Base-by-base conservation (phyloP, 2,329 filamentous ascomycete species). In the Metarhizium guizhouense region DNA sequence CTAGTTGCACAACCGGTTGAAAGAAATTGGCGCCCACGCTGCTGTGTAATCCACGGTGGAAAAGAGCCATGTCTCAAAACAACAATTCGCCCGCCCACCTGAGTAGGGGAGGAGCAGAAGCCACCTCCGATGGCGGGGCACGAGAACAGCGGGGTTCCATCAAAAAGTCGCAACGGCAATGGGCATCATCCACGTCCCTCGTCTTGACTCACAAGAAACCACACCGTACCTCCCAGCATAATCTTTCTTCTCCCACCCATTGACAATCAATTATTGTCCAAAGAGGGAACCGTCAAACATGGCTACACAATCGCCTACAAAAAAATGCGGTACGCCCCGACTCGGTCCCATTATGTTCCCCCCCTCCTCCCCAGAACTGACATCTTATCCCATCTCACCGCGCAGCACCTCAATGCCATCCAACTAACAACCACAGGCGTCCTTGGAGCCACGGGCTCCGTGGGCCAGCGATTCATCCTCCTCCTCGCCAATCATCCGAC, bases 381-480 rank as follows among this genome's bases (percentile, higher is more conserved):
- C 10, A 5, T 49, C 54, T 48, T 47, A 40, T 34, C 10, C 32
- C 53, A 42, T 18, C 49, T 38, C 54, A 50, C 18, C 51, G 54
- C 7, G 32, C 30, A 52, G 13, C 14, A 40, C 14, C 38, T 16
- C 7, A 40, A 13, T 16, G 38, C 38, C 10, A 13, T 40, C 38
- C 25, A 47, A 49, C 30, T 42, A 45, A 45, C 42, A 45, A 25
- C 16, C 16, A 11, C 61, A 86, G 82, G 83, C 69, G 90, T 96
- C 56, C 83, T 96, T 56, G 92, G 93, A 64, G 90, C 87, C 73
- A 97, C 93, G 36, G 94, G 94, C 68, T 95, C 91, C 40, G 93
- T 97, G 14, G 93, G 93, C 64, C 91, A 96, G 74, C 86, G 94
- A 66, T 97, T 97, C 72, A 94, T 97, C 69, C 85, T 96, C 38